Conservation (phyloP, 2,329 filamentous ascomycete genomes). For the Gnomoniopsis smithogilvyi region DNA sequence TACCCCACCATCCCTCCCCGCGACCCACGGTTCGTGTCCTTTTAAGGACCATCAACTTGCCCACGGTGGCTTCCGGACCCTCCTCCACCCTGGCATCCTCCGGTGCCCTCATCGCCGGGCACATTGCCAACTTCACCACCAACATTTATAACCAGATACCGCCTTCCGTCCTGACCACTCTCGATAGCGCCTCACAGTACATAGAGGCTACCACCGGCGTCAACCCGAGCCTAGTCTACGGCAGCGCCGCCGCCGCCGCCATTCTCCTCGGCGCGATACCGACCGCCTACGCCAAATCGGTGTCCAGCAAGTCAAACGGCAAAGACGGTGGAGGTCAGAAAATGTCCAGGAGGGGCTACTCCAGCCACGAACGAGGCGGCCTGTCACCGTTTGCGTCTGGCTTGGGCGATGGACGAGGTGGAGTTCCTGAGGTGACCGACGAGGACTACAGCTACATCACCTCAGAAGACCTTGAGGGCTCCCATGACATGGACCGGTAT, state of each 20-base stretch:
- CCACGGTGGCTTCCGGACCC: conserved; percentile 62
- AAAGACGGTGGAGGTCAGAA: conserved; percentile 20
- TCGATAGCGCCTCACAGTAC: conserved; percentile 53
- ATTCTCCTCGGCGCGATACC: conserved; percentile 47
- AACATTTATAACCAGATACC: conserved; percentile 35
- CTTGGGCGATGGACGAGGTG: conserved; percentile 32
- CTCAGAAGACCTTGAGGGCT: conserved; percentile 63
- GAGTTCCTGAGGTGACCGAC: conserved; percentile 64
- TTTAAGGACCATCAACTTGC: conserved; percentile 35
- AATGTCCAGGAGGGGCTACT: conserved; percentile 55
- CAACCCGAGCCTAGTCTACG: conserved; percentile 47
- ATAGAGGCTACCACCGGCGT: conserved; percentile 48
- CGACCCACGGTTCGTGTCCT: conserved; percentile 31
- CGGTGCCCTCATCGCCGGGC: conserved; percentile 48
- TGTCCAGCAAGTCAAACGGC: conserved; percentile 21
- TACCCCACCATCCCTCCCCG: not conserved
- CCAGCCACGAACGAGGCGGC: conserved; percentile 34
- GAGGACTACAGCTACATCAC: conserved; percentile 81
- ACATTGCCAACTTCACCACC: conserved; percentile 54
- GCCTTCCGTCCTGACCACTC: conserved; percentile 46
- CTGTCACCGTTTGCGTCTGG: conserved; percentile 51
- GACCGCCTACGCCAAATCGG: conserved; percentile 24
- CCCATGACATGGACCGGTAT: conserved; percentile 18
- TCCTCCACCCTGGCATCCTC: conserved; percentile 53
- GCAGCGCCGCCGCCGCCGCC: conserved; percentile 46